Evolutionary conservation across 352 stramenopile genomes (phyloP), one percentile per base, ranked within the genome.

Genomic region (Pythium aquatile): DNA sequence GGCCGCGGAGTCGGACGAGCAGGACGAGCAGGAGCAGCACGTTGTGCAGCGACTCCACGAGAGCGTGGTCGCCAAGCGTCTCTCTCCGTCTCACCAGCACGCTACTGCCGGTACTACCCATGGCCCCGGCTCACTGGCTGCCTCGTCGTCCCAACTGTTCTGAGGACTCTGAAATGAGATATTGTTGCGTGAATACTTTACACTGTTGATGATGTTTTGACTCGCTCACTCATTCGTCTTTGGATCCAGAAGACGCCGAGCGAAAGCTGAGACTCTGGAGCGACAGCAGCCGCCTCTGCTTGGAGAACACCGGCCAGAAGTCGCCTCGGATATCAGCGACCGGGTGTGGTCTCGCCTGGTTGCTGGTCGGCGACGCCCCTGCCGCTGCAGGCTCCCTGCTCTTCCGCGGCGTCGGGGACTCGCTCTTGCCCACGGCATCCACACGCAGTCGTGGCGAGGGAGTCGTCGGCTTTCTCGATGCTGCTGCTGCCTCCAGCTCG

Each of bases 251-350:
- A 8, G 69, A 71, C 6, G 49, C 44, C 7, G 62, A 77, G 24
- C 52, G 76, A 54, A 72, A 82, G 68, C 75, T 81, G 52, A 78
- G 74, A 53, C 70, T 77, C 60, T 79, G 80, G 70, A 82, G 84
- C 2, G 82, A 88, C 58, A 89, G 80, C 49, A 88, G 83, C 5
- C 82, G 74, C 29, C 79, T 77, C 44, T 87, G 76, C 28, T 75
- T 79, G 7, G 81, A 57, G 42, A 88, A 65, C 16, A 87, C 68
- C 30, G 81, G 73, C 79, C 76, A 85, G 47, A 89, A 70, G 48
- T 83, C 66, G 13, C 46, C 58, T 17, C 55, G 57, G 24, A 60
- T 57, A 9, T 37, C 32, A 3, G 49, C 24, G 17, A 44, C 28
- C 17, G 33, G 56, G 17, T 51, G 44, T 2, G 17, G 44, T 13